Percentiles rank a stretch among this genome's conserved stretches.
phyloP scores from a whole-genome alignment of 495 filamentous ascomycete genomes.

The Cercophora scortea region DNA sequence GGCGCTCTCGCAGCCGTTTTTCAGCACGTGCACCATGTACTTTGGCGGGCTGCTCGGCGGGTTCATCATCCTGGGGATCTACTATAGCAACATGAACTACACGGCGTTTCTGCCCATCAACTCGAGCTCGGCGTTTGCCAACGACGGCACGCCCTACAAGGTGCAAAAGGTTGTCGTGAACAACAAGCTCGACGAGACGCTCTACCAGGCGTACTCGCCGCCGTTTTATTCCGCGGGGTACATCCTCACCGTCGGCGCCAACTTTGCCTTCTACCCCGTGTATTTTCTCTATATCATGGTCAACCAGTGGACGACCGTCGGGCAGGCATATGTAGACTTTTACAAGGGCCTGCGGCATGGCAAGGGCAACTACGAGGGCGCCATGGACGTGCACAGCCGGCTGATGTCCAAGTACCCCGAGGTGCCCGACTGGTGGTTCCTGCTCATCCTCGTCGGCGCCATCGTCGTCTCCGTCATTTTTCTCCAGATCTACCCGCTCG shows the following conservation, averaged over 20 bases:
- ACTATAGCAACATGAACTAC: constrained; percentile 44
- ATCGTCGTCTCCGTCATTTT: constrained; percentile 44
- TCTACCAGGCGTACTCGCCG: constrained; percentile 51
- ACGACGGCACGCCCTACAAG: constrained; percentile 43
- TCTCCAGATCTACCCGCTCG: constrained; percentile 36
- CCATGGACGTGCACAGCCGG: constrained; percentile 52
- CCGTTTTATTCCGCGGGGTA: constrained; percentile 56
- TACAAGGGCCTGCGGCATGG: constrained; percentile 41
- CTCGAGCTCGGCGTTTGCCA: constrained; percentile 42
- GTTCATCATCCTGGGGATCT: constrained; percentile 42
- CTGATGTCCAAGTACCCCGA: constrained; percentile 52
- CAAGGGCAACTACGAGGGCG: constrained; percentile 38
- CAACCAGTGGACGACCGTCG: constrained; percentile 41
- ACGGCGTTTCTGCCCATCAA: constrained; percentile 46
- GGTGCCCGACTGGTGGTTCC: constrained; percentile 59
- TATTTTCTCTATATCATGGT: constrained; percentile 48
- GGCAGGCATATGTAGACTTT: constrained; percentile 21
- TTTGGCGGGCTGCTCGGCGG: constrained; percentile 15
- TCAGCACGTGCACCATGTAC: constrained; percentile 23
- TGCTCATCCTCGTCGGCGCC: constrained; percentile 35
- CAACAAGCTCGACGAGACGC: constrained; percentile 38
- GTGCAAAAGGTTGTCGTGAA: constrained; percentile 44
- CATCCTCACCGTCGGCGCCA: constrained; percentile 48
- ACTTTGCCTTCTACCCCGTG: constrained; percentile 50
- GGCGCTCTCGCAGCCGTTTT: constrained; percentile 27